Base-by-base conservation (phyloP, 139 green algal species). In the Tetradesmus obliquus region DNA sequence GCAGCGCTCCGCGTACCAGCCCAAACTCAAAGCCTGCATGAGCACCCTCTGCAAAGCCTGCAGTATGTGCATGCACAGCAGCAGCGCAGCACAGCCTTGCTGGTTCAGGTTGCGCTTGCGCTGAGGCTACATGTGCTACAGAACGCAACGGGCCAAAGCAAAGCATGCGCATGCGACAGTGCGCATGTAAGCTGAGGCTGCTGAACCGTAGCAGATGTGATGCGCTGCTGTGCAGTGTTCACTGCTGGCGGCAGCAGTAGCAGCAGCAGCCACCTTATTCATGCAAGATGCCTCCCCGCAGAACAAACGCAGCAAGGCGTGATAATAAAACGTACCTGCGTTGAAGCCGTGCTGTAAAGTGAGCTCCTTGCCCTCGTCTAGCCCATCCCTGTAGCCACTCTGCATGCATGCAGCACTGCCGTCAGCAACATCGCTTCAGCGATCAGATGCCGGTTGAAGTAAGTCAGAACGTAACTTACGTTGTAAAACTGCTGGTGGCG, bases 301-400 rank as follows among this genome's bases (percentile, higher is more conserved):
- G 32, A 45, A 45, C 32, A 45, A 45, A 45, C 32, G 32, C 32
- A 45, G 32, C 32, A 45, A 0, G 32, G 32, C 32, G 32, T 45
- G 32, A 45, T 45, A 45, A 45, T 45, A n/a, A 20, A 53, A 51
- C 60, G 24, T 20, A 91, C 84, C 87, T 62, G 91, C 86, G 54
- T 93, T 85, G 54, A 93, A 93, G 71, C 91, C 91, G 4, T 88
- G 74, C 79, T 93, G 91, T 0, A 91, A 8, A 12, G 86, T 89
- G 22, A 79, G 54, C 54, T 69, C 86, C 66, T 91, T 91, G 79
- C 91, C 91, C 12, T 90, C 85, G 71, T 93, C 91, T 13, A 93
- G 9, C 2, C 91, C 91, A 5, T 93, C 91, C 5, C 91, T 84
- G 80, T 91, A 93, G 2, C 91, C 91, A 54, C 79, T 66, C 91